These are phyloP conservation scores for Pyricularia sp. DNA, from an alignment of 2,329 filamentous ascomycete species.

Conservation along the genomic window DNA sequence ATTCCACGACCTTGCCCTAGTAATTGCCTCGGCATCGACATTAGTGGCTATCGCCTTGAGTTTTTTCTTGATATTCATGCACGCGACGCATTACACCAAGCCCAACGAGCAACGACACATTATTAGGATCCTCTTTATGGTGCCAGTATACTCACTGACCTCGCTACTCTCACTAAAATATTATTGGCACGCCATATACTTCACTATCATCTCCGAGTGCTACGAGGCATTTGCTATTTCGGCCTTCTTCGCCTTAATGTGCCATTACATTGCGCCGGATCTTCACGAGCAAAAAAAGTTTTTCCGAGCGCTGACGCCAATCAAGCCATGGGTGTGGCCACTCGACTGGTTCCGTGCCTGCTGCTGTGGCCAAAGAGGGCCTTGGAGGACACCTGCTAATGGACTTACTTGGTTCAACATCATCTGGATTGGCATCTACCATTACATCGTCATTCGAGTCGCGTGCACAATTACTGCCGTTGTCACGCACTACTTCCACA, in stretches of 20 bases:
- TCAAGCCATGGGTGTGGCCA: constrained; percentile 67
- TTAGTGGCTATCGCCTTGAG: constrained; percentile 42
- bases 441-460: constrained; percentile 77
- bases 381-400: constrained; percentile 66
- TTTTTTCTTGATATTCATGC: constrained; percentile 47
- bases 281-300: constrained; percentile 75
- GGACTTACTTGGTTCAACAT: constrained; percentile 89
- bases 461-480: constrained; percentile 73
- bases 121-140: constrained; percentile 82
- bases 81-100: constrained; percentile 52
- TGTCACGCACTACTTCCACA: constrained; percentile 54
- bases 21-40: constrained; percentile 38
- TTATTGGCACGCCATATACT: constrained; percentile 74
- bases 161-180: constrained; percentile 65
- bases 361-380: constrained; percentile 59
- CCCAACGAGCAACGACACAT: constrained; percentile 57
- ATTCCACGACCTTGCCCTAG: constrained; percentile 45
- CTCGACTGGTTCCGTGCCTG: constrained; percentile 61
- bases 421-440: constrained; percentile 73
- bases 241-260: constrained; percentile 76
- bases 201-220: constrained; percentile 70
- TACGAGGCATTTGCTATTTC: constrained; percentile 86
- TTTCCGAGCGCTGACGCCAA: constrained; percentile 58
- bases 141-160: constrained; percentile 69
- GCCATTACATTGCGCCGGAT: constrained; percentile 69